Percentiles rank a stretch among this genome's conserved stretches.
Evolutionary conservation across 495 filamentous ascomycete genomes (phyloP).

Genomic region (Penicillium cataractarum): DNA sequence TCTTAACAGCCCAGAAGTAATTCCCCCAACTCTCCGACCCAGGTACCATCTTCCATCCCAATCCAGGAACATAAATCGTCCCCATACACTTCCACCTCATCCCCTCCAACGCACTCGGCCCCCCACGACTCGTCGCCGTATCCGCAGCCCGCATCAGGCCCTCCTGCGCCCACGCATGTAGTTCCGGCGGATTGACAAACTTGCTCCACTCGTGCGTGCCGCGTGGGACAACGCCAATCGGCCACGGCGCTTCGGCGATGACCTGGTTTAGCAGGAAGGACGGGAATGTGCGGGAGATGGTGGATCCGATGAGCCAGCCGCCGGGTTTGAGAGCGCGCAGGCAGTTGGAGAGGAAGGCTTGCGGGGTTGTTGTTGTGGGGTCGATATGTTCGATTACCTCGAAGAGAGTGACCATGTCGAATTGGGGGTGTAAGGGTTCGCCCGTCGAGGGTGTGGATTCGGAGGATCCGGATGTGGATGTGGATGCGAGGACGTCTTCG

Average conservation of each 20-base stretch:
- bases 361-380: slow-evolving; percentile 54
- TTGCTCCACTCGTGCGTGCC: slow-evolving; percentile 96
- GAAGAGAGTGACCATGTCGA: slow-evolving; percentile 83
- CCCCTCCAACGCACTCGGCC: slow-evolving; percentile 52
- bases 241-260: slow-evolving; percentile 77
- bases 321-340: slow-evolving; percentile 80
- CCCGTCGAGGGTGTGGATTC: background rate
- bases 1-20: slow-evolving; percentile 93
- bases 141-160: slow-evolving; percentile 44
- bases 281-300: slow-evolving; percentile 84
- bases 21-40: slow-evolving; percentile 90
- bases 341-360: slow-evolving; percentile 68
- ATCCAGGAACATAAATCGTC: slow-evolving; percentile 84
- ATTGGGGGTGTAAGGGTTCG: slow-evolving; percentile 30
- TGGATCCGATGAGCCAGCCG: slow-evolving; percentile 89
- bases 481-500: slow-evolving; percentile 58
- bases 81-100: slow-evolving; percentile 67
- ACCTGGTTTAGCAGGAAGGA: slow-evolving; percentile 92
- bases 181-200: slow-evolving; percentile 86
- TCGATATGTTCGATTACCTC: slow-evolving; percentile 93
- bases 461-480: background rate
- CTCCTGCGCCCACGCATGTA: slow-evolving; percentile 62
- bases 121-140: slow-evolving; percentile 50
- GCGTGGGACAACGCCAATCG: slow-evolving; percentile 82
- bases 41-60: slow-evolving; percentile 85